Percentiles rank a stretch among this genome's conserved stretches.
Evolutionary conservation across 2,329 filamentous ascomycete species (phyloP).

Genomic region (Aspergillus caelatus): DNA sequence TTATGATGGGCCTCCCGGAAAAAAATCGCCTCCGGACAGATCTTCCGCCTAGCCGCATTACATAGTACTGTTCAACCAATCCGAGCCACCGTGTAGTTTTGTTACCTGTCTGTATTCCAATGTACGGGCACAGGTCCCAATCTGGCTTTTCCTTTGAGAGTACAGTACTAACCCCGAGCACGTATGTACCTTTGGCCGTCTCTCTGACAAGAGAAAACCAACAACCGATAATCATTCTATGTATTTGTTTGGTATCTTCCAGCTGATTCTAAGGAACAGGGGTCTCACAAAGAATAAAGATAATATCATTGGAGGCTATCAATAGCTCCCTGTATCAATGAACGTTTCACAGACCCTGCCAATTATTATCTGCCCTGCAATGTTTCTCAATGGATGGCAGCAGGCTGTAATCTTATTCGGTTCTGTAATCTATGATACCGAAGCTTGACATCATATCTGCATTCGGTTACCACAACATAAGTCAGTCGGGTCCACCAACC

Average conservation of each 20-base stretch:
- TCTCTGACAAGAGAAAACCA: background rate
- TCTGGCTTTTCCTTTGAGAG: background rate
- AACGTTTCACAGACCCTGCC: background rate
- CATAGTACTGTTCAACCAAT: background rate
- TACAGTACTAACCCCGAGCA: background rate
- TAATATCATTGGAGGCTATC: background rate
- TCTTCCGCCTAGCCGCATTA: conserved; percentile 12
- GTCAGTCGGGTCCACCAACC: background rate
- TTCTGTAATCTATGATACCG: background rate
- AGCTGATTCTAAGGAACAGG: background rate
- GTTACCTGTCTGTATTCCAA: background rate
- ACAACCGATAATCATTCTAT: background rate
- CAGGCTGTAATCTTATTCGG: background rate
- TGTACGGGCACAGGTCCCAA: background rate
- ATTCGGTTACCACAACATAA: background rate
- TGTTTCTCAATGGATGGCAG: background rate
- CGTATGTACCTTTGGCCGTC: background rate
- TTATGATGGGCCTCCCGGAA: conserved; percentile 10
- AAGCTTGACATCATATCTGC: background rate
- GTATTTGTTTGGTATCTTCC: background rate
- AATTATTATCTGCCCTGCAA: background rate
- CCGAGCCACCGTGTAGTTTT: background rate
- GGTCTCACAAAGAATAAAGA: conserved; percentile 2
- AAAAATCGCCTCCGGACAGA: conserved; percentile 19
- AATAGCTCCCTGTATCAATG: background rate